Conservation (phyloP, 495 filamentous ascomycete species). For the Trichoderma reesei region DNA sequence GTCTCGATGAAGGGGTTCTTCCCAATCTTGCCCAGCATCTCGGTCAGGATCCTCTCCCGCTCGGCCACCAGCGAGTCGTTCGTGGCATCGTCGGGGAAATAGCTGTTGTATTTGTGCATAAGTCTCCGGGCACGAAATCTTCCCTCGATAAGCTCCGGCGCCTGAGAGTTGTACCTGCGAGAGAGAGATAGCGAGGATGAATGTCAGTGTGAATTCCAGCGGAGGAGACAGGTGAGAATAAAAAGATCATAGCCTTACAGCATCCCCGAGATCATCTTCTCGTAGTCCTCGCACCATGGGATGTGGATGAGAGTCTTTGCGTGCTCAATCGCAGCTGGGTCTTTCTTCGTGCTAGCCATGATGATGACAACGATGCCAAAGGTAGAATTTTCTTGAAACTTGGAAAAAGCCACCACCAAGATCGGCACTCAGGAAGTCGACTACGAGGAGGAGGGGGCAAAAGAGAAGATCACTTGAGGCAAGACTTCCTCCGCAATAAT, state of each 20-base stretch:
- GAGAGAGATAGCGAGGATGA: neutral
- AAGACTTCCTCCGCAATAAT: neutral
- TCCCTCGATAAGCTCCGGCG: slow-evolving; percentile 31
- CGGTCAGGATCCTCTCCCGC: slow-evolving; percentile 28
- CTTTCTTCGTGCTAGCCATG: slow-evolving; percentile 35
- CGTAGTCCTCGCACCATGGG: slow-evolving; percentile 41
- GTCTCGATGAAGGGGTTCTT: slow-evolving; percentile 38
- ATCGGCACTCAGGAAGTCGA: neutral
- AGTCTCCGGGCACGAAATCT: slow-evolving; percentile 34
- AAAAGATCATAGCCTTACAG: slow-evolving; percentile 20
- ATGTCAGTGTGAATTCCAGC: neutral
- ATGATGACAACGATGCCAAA: neutral
- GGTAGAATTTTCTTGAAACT: too few species aligned
- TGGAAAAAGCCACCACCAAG: neutral
- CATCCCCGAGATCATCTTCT: slow-evolving; percentile 48
- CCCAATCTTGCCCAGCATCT: slow-evolving; percentile 36
- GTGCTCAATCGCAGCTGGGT: slow-evolving; percentile 34
- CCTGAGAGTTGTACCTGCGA: slow-evolving; percentile 31
- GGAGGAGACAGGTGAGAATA: neutral
- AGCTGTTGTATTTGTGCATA: slow-evolving; percentile 38
- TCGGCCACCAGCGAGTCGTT: slow-evolving; percentile 27
- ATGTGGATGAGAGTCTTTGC: slow-evolving; percentile 31
- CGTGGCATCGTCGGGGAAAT: slow-evolving; percentile 32
- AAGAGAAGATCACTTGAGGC: neutral
- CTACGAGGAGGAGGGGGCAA: neutral